Conservation (phyloP, 2,329 filamentous ascomycete species). For the Ceratocystis lukuohia region DNA sequence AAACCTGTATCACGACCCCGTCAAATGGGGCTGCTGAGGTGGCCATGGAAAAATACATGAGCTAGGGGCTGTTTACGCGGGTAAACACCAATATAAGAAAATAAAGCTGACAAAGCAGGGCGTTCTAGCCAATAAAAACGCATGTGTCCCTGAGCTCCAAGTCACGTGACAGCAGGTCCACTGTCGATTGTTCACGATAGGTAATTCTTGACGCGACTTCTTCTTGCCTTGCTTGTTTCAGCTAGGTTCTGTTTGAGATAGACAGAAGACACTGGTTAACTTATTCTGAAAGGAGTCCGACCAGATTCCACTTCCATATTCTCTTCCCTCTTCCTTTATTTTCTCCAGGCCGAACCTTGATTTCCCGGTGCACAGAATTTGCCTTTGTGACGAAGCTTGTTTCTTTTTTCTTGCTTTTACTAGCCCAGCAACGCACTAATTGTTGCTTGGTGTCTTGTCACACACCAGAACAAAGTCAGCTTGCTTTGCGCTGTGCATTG, state of each 20-base stretch:
- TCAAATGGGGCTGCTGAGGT: neutral
- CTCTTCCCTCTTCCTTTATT: neutral
- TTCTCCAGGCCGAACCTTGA: neutral
- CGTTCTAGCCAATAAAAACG: slow-evolving; percentile 11
- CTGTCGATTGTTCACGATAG: slow-evolving; percentile 14
- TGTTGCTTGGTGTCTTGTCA: neutral
- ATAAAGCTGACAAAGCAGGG: neutral
- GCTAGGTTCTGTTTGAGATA: neutral
- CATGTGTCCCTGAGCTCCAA: neutral
- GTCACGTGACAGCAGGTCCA: slow-evolving; percentile 12
- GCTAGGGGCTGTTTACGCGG: slow-evolving; percentile 9
- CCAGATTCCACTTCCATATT: neutral
- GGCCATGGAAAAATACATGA: slow-evolving; percentile 3
- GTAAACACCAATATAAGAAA: slow-evolving; percentile 2
- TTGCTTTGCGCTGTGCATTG: neutral
- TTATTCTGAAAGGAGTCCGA: neutral
- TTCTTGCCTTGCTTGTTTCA: slow-evolving; percentile 9
- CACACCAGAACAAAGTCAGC: neutral
- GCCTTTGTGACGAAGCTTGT: neutral
- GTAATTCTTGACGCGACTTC: slow-evolving; percentile 17
- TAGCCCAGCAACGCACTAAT: neutral
- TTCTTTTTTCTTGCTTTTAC: neutral
- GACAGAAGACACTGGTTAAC: neutral
- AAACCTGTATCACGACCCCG: slow-evolving; percentile 16
- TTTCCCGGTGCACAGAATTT: neutral